These are phyloP conservation scores for Nepenthes gracilis DNA, from an alignment of 148 eudicot genomes.

Conservation along the genomic window DNA sequence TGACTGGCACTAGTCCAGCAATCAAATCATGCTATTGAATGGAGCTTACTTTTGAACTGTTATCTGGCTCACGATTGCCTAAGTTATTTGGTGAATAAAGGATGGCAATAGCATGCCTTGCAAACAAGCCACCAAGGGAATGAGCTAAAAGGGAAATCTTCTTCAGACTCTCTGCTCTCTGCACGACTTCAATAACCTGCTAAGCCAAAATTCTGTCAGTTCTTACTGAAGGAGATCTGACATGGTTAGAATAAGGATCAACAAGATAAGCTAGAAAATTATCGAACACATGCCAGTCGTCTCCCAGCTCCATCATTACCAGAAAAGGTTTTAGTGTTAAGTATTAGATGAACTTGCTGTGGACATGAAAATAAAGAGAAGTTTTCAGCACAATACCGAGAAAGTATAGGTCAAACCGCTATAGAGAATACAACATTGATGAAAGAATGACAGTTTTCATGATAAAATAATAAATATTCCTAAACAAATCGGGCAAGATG, in stretches of 20 bases:
- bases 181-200: conserved; percentile 75
- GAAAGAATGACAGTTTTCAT: too few relatives aligned
- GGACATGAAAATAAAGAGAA: conserved; percentile 6
- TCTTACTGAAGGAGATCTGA: not conserved
- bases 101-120: conserved; percentile 75
- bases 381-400: conserved; percentile 1
- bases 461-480: too few relatives aligned
- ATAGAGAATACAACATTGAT: too few relatives aligned
- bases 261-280: too few relatives aligned
- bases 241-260: not conserved
- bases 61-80: conserved; percentile 16
- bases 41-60: conserved; percentile 18
- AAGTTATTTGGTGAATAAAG: conserved; percentile 36
- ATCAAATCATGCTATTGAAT: conserved; percentile 32
- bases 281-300: conserved; percentile 41
- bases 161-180: conserved; percentile 56
- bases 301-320: conserved; percentile 95
- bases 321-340: conserved; percentile 66
- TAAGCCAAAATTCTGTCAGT: conserved; percentile 1
- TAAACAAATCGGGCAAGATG: too few relatives aligned
- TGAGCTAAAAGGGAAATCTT: conserved; percentile 89
- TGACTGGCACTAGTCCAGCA: conserved; percentile 83
- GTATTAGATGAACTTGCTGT: conserved; percentile 94
- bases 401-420: too few relatives aligned
- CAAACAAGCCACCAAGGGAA: conserved; percentile 95